Conservation (phyloP, 306 rosid genomes). For the Ormosia emarginata region DNA sequence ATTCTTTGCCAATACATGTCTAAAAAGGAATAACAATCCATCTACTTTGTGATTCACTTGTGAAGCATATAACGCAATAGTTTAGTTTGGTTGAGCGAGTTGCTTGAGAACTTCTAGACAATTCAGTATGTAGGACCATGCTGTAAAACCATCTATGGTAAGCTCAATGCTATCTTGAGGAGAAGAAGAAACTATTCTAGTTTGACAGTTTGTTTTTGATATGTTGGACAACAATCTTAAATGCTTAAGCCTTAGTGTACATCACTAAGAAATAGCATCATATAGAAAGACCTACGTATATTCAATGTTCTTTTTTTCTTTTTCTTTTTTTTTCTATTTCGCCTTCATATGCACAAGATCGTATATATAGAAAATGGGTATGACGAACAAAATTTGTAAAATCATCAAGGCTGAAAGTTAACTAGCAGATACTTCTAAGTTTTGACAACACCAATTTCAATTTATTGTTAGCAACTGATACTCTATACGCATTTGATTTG, state of each 20-base stretch:
- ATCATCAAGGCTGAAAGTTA: no score
- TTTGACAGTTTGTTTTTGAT: not conserved
- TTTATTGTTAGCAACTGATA: not conserved
- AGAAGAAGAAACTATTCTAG: not conserved
- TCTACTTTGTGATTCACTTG: constrained; percentile 32
- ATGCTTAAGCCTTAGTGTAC: not conserved
- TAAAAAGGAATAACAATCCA: constrained; percentile 33
- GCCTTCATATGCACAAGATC: not conserved
- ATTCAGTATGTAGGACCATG: not conserved
- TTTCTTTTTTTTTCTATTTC: not conserved
- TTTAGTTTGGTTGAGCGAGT: not conserved
- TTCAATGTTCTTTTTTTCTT: not conserved
- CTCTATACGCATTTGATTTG: not conserved
- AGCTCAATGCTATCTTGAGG: not conserved
- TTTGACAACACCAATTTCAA: not conserved
- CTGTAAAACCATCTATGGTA: not conserved
- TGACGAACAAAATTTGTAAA: not conserved
- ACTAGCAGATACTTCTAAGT: no score
- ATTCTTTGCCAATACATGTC: constrained; percentile 33
- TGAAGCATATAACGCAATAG: not conserved
- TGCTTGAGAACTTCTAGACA: not conserved
- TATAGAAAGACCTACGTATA: not conserved
- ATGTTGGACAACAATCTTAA: not conserved
- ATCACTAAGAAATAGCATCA: not conserved
- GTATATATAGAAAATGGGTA: not conserved